A percentile compares a stretch with the other conserved stretches of the same genome.
phyloP scores from a whole-genome alignment of 208 protist genomes.

The Borovskyia barvae region DNA sequence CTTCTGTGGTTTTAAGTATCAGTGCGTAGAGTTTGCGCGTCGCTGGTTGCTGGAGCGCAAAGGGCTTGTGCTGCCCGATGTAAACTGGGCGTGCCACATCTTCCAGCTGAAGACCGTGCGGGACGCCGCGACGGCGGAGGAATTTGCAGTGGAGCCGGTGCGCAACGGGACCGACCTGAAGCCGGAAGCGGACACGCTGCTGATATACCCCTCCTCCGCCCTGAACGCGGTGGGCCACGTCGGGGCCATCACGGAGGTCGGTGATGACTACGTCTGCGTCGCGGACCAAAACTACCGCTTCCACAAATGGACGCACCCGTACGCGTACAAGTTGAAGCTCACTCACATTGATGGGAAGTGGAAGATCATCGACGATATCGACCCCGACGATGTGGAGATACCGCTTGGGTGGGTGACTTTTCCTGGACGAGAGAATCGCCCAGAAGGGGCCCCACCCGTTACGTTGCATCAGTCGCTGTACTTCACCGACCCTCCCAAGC shows the following conservation, averaged over 20 bases:
- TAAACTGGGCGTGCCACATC: slow-evolving; percentile 83
- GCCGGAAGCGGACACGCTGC: slow-evolving; percentile 71
- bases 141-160: slow-evolving; percentile 44
- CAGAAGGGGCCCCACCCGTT: slow-evolving; percentile 28
- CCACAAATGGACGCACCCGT: slow-evolving; percentile 70
- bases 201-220: slow-evolving; percentile 70
- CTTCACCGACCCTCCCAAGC: slow-evolving; percentile 41
- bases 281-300: slow-evolving; percentile 88
- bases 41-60: slow-evolving; percentile 84
- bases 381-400: slow-evolving; percentile 43
- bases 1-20: slow-evolving; percentile 89
- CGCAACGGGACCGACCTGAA: slow-evolving; percentile 58
- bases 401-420: slow-evolving; percentile 87
- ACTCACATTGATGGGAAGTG: slow-evolving; percentile 49
- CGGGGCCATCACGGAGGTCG: slow-evolving; percentile 81
- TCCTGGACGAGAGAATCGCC: slow-evolving; percentile 63
- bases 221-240: slow-evolving; percentile 67
- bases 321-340: slow-evolving; percentile 58
- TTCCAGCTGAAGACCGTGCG: slow-evolving; percentile 61
- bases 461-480: slow-evolving; percentile 63
- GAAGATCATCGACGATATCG: slow-evolving; percentile 67
- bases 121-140: slow-evolving; percentile 56
- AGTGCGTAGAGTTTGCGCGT: slow-evolving; percentile 89
- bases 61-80: slow-evolving; percentile 71
- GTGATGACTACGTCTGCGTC: slow-evolving; percentile 79